Evolutionary conservation across 179 eudicot genomes (phyloP), one percentile per base, ranked within the genome.

Genomic region (Corrigiola litoralis): DNA sequence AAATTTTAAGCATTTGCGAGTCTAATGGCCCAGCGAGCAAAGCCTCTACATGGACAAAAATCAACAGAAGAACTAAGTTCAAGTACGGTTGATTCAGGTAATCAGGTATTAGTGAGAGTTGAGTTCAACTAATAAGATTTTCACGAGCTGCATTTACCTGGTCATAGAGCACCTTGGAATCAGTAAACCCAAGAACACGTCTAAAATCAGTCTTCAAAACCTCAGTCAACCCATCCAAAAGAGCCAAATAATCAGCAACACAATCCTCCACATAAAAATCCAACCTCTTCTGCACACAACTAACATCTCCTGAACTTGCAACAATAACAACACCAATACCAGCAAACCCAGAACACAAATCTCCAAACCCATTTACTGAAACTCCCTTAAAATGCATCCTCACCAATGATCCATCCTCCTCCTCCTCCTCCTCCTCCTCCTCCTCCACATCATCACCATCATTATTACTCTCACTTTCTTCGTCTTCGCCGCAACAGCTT

Each of bases 401-500:
- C 44, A 79, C 81, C 0, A 74, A 66, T 67, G 66, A 68, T 28
- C 72, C 85, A 80, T 85, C 90, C 2, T 44, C 37, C 25, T 82
- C 81, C 28, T 77, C 81, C 41, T 53, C 37, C 25, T 82, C 81
- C 28, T 77, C 81, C 41, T 85, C 90, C 2, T 44, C 37, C 25
- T 82, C 81, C 28, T 77, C 81, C 41, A 44, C 24, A 51, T 27
- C 18, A 34, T 67, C 67, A 36, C 32, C 67, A 46, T 65, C 68
- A 45, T 36, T 47, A 32, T 56, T 41, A 24, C 16, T 13, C 9
- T 61, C 58, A 40, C 27, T 27, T 4, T 75, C 87, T 33, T 85
- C 87, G 4, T 80, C 95, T 41, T 89, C 90, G 49, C 74, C 95
- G 57, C 87, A 89, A 74, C 96, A 89, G 64, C 96, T 89, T 58